phyloP scores from a whole-genome alignment of 768 basidiomycete genomes.

The Hypholoma fasciculare region DNA sequence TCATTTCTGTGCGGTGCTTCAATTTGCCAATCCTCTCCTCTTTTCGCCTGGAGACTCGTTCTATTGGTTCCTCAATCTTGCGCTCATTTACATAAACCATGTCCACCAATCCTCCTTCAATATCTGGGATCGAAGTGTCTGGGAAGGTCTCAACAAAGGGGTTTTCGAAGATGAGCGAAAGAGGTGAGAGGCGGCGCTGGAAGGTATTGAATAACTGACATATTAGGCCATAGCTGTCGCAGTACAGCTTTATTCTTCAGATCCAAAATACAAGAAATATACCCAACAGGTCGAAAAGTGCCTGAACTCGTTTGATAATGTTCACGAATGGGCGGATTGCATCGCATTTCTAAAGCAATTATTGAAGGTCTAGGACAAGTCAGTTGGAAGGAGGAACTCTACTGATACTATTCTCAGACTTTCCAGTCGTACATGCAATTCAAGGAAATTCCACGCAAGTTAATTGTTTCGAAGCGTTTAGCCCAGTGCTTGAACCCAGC shows the following conservation, averaged over 20 bases:
- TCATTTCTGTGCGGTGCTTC: neutral
- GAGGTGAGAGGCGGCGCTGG: constrained; percentile 37
- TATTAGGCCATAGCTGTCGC: constrained; percentile 37
- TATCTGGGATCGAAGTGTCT: constrained; percentile 32
- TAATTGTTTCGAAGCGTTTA: constrained; percentile 91
- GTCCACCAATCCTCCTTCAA: constrained; percentile 24
- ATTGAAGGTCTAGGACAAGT: constrained; percentile 65
- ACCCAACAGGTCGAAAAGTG: constrained; percentile 90
- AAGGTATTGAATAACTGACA: neutral
- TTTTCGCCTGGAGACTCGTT: neutral
- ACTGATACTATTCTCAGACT: constrained; percentile 49
- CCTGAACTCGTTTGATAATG: constrained; percentile 89
- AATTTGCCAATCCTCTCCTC: neutral
- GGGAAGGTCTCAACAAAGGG: constrained; percentile 36
- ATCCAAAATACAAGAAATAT: constrained; percentile 96
- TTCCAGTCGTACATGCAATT: constrained; percentile 93
- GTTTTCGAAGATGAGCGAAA: constrained; percentile 46
- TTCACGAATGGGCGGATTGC: constrained; percentile 99
- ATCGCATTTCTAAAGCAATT: constrained; percentile 95
- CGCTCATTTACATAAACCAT: neutral
- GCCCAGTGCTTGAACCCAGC: constrained; percentile 98
- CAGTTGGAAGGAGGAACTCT: neutral
- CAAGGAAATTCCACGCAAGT: constrained; percentile 93
- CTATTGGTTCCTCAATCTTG: neutral
- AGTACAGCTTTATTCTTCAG: constrained; percentile 63